phyloP scores from a whole-genome alignment of 2,329 filamentous ascomycete species.

The Aspergillus sp. region DNA sequence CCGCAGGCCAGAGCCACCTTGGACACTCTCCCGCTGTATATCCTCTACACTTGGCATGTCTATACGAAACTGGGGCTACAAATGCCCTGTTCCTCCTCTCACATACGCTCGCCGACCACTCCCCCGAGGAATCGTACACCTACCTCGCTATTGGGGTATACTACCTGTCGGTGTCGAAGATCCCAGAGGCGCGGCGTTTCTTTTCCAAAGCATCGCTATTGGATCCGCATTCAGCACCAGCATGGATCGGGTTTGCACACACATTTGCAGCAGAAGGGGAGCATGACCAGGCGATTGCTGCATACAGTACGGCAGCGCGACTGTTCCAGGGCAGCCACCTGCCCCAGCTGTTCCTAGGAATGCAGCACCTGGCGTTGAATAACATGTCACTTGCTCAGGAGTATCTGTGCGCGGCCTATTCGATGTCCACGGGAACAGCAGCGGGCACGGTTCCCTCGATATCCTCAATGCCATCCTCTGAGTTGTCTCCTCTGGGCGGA shows the following conservation, averaged over 20 bases:
- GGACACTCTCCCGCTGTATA: slow-evolving; percentile 61
- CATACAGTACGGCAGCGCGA: slow-evolving; percentile 91
- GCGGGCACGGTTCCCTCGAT: slow-evolving; percentile 29
- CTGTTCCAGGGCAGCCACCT: slow-evolving; percentile 96
- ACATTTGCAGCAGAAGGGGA: slow-evolving; percentile 97
- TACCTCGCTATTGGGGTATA: slow-evolving; percentile 96
- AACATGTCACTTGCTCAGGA: slow-evolving; percentile 93
- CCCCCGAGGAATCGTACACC: slow-evolving; percentile 85
- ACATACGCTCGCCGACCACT: slow-evolving; percentile 87
- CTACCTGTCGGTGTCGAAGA: slow-evolving; percentile 84
- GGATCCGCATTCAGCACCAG: slow-evolving; percentile 94
- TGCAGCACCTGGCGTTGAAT: slow-evolving; percentile 96
- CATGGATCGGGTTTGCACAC: slow-evolving; percentile 98
- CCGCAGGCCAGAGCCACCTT: slow-evolving; percentile 36
- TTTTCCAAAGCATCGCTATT: slow-evolving; percentile 98
- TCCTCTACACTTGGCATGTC: slow-evolving; percentile 84
- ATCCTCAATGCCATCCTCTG: slow-evolving; percentile 21
- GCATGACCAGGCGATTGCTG: slow-evolving; percentile 96
- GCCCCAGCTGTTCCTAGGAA: slow-evolving; percentile 91
- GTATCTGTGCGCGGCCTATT: slow-evolving; percentile 86
- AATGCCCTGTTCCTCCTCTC: slow-evolving; percentile 89
- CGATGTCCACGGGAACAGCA: slow-evolving; percentile 48
- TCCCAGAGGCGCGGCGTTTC: slow-evolving; percentile 90
- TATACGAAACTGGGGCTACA: slow-evolving; percentile 82
- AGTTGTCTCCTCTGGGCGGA: slow-evolving; percentile 34